phyloP scores from a whole-genome alignment of 192 early-diverging fungal species.

The Endogone sp. region DNA sequence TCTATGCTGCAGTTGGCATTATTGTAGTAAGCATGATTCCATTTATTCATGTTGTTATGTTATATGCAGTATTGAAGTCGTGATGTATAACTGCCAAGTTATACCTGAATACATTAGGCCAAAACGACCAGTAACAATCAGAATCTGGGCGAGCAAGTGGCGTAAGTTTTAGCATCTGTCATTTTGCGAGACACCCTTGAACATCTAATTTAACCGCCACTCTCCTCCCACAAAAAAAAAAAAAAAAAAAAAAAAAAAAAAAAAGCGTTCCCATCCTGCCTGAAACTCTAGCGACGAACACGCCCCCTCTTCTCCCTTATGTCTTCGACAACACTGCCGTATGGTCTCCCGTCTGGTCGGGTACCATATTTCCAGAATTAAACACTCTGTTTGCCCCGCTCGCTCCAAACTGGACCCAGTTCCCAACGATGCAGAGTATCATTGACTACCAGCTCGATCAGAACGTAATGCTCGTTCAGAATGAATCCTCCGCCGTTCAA shows the following conservation, averaged over 20 bases:
- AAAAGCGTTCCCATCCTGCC: neutral
- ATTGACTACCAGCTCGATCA: conserved; percentile 25
- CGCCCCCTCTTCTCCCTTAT: neutral
- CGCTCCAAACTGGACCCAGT: conserved; percentile 18
- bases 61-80: neutral
- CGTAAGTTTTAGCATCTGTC: neutral
- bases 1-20: conserved; percentile 28
- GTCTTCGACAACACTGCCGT: neutral
- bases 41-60: neutral
- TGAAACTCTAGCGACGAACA: neutral
- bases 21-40: conserved; percentile 14
- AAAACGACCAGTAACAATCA: neutral
- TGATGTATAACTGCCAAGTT: no score
- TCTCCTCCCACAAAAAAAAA: no score
- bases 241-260: no score
- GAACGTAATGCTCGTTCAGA: conserved; percentile 27
- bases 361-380: conserved; percentile 15
- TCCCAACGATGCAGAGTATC: conserved; percentile 25
- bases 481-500: conserved; percentile 20
- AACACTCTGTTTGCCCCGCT: conserved; percentile 15
- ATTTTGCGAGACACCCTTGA: no score
- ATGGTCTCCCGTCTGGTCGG: conserved; percentile 19
- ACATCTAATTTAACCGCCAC: no score
- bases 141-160: conserved; percentile 8
- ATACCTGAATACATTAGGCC: neutral